Base-by-base conservation (phyloP, 345 rosid species). In the Clausena lansium region DNA sequence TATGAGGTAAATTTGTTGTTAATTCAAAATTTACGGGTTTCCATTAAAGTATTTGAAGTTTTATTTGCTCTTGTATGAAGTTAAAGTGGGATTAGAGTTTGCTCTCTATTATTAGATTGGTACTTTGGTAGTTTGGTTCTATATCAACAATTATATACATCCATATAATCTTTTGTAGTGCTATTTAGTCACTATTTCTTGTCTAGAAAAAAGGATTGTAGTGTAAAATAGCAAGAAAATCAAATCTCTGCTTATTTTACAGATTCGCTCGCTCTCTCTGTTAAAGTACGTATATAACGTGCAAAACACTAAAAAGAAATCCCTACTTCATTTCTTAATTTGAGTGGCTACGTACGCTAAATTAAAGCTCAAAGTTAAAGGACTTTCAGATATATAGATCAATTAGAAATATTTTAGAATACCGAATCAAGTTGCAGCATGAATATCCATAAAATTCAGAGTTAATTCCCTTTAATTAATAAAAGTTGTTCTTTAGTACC, bases 51-150 rank as follows among this genome's bases (percentile, higher is more conserved):
- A 41, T 10, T 41, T 41, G 4, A 41, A 41, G 14, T 41, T 41
- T 41, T 11, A 11, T 11, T 41, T 10, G 4, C 15, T 11, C 15
- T 41, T 41, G 0, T 41, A 41, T 41, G 1, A 41, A 41, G 14
- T 11, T 41, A 41, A 41, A 41, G 4, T 0, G 8, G 4, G 15
- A 41, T 41, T 41, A 41, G 15, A 41, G 47, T 13, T 41, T 4
- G 47, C 4, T 41, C 13, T 41, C 14, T 10, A 0, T 7, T 41
- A 11, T 41, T 41, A 41, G 15, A 41, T 41, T 41, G 47, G 4
- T 11, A 41, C 13, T 41, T 41, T 11, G 47, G 47, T 11, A 10
- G 82, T 80, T 71, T 33, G 80, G 78, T 84, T 80, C 85, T 63
- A 69, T 66, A 28, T 62, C 76, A 77, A 15, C 28, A 14, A 33